Base-by-base conservation (phyloP, 2,329 filamentous ascomycete genomes). In the Calonectria pauciramosa region DNA sequence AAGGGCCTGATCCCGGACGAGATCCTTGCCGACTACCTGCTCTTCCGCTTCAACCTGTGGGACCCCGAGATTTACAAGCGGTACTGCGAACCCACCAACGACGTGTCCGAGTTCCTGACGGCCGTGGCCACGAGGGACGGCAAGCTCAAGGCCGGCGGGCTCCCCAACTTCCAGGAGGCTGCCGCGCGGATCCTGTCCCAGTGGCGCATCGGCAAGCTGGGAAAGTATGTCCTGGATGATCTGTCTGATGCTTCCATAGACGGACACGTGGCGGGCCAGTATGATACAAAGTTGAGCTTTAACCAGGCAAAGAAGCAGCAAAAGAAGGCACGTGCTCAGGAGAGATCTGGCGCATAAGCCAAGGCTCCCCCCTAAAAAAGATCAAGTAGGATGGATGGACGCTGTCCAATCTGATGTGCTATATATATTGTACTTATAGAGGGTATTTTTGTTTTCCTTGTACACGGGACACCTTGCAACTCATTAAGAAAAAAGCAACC, bases 11-110 rank as follows among this genome's bases (percentile, higher is more conserved):
- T 99, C 68, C 90, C 93, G 1, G 90, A 93, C 20, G 91, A 94
- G 73, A 94, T 94, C 30, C 86, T 99, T 14, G 96, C 94, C 41
- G 97, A 99, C 83, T 99, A 98, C 84, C 89, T 99, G 26, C 91
- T 99, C 10, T 99, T 92, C 85, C 93, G 93, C 70, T 88, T 99
- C 72, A 99, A 99, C 83, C 86, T 89, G 47, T 87, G 89, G 72
- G 89, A 93, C 78, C 91, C 93, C 0, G 76, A 78, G 2, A 81
- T 93, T 8, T 98, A 98, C 84, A 81, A 83, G 1, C 88, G 82
- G 14, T 95, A 92, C 82, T 90, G 88, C 65, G 82, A 84, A 44
- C 95, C 96, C 0, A 99, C 97, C 2, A 98, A 99, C 84, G 94
- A 98, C 78, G 88, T 98, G n/a, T 86, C 90, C 63, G 89, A 91